phyloP scores from a whole-genome alignment of 2,329 filamentous ascomycete species.

The Triangularia setosa region DNA sequence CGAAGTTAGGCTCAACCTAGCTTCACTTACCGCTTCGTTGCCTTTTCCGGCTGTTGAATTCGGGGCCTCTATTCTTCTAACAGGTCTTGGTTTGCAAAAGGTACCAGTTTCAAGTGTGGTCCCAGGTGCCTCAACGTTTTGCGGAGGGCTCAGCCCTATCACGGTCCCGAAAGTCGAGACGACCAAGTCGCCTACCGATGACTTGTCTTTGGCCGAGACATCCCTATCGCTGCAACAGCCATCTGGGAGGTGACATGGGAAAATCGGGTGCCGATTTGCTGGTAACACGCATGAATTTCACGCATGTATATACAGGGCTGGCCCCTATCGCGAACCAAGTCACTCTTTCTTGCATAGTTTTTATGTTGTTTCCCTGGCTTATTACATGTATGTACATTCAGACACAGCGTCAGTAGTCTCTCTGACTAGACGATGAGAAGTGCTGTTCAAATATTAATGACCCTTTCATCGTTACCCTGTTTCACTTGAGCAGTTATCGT shows the following conservation, averaged over 20 bases:
- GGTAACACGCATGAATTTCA: not conserved
- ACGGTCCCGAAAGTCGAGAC: not conserved
- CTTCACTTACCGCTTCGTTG: slow-evolving; percentile 1
- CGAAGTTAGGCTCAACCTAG: not conserved
- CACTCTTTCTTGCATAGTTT: not conserved
- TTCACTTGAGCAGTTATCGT: too few relatives aligned
- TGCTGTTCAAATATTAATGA: too few relatives aligned
- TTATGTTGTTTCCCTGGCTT: not conserved
- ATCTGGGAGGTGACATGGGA: not conserved
- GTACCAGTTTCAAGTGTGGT: not conserved
- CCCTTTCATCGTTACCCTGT: too few relatives aligned
- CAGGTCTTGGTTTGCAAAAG: slow-evolving; percentile 5
- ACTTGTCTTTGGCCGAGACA: not conserved
- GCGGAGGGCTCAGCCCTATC: not conserved
- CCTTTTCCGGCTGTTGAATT: slow-evolving; percentile 4
- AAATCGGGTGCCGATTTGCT: not conserved
- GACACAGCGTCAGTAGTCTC: not conserved
- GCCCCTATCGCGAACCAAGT: not conserved
- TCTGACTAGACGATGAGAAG: too few relatives aligned
- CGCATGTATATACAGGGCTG: not conserved
- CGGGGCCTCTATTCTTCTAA: not conserved
- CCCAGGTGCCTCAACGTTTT: not conserved
- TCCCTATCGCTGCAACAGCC: not conserved
- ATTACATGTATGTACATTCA: not conserved
- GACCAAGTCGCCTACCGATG: not conserved